These are phyloP conservation scores for Xerocomus amazonicus DNA, from an alignment of 1,284 basidiomycete genomes.

Conservation along the genomic window DNA sequence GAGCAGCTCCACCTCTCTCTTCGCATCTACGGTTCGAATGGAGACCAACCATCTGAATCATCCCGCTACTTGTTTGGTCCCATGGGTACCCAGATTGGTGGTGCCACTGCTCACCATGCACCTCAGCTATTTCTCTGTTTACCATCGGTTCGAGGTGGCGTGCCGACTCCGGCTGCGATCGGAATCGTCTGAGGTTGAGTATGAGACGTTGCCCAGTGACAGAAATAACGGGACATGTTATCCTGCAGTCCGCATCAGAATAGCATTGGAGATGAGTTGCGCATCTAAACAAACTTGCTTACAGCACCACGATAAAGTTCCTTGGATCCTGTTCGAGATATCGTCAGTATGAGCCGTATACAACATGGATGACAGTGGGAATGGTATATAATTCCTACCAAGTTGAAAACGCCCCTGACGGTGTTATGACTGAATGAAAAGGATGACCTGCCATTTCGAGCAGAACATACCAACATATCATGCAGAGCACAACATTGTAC, in stretches of 20 bases:
- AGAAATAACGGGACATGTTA: not conserved
- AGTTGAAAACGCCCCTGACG: conserved; percentile 9
- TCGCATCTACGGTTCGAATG: not conserved
- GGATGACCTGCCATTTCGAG: not conserved
- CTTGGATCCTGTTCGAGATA: conserved; percentile 17
- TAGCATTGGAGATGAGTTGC: not conserved
- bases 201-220: conserved; percentile 1
- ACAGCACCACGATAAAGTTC: conserved; percentile 6
- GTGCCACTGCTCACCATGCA: not conserved
- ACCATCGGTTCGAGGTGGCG: not conserved
- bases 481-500: conserved; percentile 16
- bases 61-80: not conserved
- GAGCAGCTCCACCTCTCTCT: not conserved
- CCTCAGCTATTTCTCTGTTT: not conserved
- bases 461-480: conserved; percentile 19
- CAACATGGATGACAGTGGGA: not conserved
- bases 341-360: not conserved
- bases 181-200: conserved; percentile 1
- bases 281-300: not conserved
- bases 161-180: not conserved
- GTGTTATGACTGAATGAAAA: not conserved
- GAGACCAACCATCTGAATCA: not conserved
- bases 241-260: not conserved
- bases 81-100: not conserved
- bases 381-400: conserved; percentile 4